Evolutionary conservation across 805 yeast species (phyloP), one percentile per base, ranked within the genome.

Genomic region (Blastobotrys terrestris): DNA sequence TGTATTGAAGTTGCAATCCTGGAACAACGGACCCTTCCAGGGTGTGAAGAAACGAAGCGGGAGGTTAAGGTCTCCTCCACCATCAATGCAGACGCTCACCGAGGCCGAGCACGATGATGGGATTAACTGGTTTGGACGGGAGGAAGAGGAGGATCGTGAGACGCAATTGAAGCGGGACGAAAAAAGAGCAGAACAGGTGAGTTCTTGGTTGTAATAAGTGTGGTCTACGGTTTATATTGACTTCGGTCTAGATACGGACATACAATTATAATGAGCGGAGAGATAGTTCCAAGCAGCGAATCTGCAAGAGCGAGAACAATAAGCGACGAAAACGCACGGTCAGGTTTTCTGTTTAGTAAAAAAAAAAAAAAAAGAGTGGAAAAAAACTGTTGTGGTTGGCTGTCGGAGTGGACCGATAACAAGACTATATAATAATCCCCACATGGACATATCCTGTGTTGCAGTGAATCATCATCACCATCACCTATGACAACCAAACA

Each of bases 401-500:
- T 26, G 11, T 26, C 35, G 35, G 35, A 11, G 35, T 26, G 35
- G 44, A n/a, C 44, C 44, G 11, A 14, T 39, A 39, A 15, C 42
- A 13, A 14, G 6, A 39, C 4, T 39, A 15, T 39, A n/a, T n/a
- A n/a, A n/a, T 14, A 39, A n/a, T 13, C 42, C 18, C 42, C 39
- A 7, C 39, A 31, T 31, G 39, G n/a, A n/a, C n/a, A n/a, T n/a
- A 26, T 26, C 35, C 11, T 26, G 5, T 26, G 5, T 26, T 26
- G 35, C 11, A 6, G 35, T 26, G 35, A 11, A 26, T 11, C 35
- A 26, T 6, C 5, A 11, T 26, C 35, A 41, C 44, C 18, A 15
- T 15, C n/a, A n/a, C n/a, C n/a, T 6, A n/a, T 15, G 44, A 18
- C 35, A 13, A 39, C 26, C 35, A 45, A 61, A 63, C 31, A 51